Conservation (phyloP, 1,284 basidiomycete species). For the Leccinum griseonigrum region DNA sequence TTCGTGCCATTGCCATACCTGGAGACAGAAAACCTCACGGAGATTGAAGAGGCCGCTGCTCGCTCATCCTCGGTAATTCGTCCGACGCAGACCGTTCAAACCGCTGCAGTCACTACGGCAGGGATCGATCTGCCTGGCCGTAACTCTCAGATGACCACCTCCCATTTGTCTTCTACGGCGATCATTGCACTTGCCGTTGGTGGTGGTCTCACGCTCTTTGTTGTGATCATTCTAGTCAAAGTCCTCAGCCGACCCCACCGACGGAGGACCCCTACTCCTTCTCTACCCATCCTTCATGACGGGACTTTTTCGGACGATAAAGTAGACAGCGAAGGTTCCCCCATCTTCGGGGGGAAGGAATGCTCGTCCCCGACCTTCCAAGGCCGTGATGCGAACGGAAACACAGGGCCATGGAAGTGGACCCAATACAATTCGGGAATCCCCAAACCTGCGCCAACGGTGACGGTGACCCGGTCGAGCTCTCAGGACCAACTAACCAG, state of each 20-base stretch:
- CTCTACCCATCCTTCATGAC: slow-evolving; percentile 66
- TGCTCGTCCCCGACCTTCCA: slow-evolving; percentile 47
- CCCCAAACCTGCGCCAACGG: slow-evolving; percentile 29
- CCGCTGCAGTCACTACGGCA: slow-evolving; percentile 7
- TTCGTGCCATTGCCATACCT: slow-evolving; percentile 32
- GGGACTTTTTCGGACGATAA: slow-evolving; percentile 46
- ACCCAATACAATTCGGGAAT: slow-evolving; percentile 55
- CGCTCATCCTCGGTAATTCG: slow-evolving; percentile 12
- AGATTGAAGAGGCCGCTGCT: slow-evolving; percentile 16
- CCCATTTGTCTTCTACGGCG: slow-evolving; percentile 36
- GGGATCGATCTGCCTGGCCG: slow-evolving; percentile 1
- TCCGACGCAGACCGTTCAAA: slow-evolving; percentile 7
- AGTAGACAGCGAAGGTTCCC: slow-evolving; percentile 54
- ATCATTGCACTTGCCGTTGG: slow-evolving; percentile 61
- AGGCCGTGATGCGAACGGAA: slow-evolving; percentile 28
- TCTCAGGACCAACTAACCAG: slow-evolving; percentile 15
- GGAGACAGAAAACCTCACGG: slow-evolving; percentile 28
- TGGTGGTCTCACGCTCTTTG: slow-evolving; percentile 52
- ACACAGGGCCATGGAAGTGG: slow-evolving; percentile 53
- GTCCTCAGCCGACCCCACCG: slow-evolving; percentile 48
- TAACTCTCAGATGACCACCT: slow-evolving; percentile 5
- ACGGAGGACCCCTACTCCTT: slow-evolving; percentile 56
- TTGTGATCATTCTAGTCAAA: slow-evolving; percentile 49
- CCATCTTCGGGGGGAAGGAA: slow-evolving; percentile 73
- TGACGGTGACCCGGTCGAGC: slow-evolving; percentile 28